These are phyloP conservation scores for Dactylonectria macrodidyma DNA, from an alignment of 2,329 filamentous ascomycete genomes.

Conservation along the genomic window DNA sequence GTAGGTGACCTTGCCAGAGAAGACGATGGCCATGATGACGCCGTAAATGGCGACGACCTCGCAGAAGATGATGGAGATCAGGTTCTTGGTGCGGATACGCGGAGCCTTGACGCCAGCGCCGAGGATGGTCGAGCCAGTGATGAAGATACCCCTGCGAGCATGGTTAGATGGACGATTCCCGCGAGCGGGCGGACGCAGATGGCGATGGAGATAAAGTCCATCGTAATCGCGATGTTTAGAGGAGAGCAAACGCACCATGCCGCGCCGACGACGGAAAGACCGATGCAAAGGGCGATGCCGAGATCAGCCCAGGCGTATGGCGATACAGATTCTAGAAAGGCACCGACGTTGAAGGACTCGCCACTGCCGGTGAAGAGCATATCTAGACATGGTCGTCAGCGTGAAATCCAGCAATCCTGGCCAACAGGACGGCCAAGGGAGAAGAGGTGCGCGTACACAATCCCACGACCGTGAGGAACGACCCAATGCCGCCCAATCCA, in stretches of 20 bases:
- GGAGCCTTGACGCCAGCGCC: slow-evolving; percentile 97
- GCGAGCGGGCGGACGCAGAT: slow-evolving; percentile 9
- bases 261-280: slow-evolving; percentile 94
- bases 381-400: slow-evolving; percentile 69
- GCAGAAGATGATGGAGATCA: slow-evolving; percentile 99
- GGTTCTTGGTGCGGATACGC: slow-evolving; percentile 98
- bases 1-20: slow-evolving; percentile 86
- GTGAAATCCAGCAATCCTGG: slow-evolving; percentile 22
- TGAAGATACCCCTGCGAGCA: slow-evolving; percentile 90
- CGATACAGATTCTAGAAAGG: slow-evolving; percentile 93
- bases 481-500: slow-evolving; percentile 76
- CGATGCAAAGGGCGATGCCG: slow-evolving; percentile 95
- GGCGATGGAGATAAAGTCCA: slow-evolving; percentile 21
- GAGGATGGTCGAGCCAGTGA: slow-evolving; percentile 97
- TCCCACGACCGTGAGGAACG: slow-evolving; percentile 81
- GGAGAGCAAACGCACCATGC: slow-evolving; percentile 80
- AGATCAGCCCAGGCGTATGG: slow-evolving; percentile 94
- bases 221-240: slow-evolving; percentile 20
- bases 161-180: slow-evolving; percentile 37
- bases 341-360: slow-evolving; percentile 96
- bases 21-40: slow-evolving; percentile 99
- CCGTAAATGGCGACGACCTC: slow-evolving; percentile 99
- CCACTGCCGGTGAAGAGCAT: slow-evolving; percentile 99
- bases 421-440: slow-evolving; percentile 19
- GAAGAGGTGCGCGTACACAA: slow-evolving; percentile 74